Conservation (phyloP, 1,139 yeast species). For the Taphrina sp. region DNA sequence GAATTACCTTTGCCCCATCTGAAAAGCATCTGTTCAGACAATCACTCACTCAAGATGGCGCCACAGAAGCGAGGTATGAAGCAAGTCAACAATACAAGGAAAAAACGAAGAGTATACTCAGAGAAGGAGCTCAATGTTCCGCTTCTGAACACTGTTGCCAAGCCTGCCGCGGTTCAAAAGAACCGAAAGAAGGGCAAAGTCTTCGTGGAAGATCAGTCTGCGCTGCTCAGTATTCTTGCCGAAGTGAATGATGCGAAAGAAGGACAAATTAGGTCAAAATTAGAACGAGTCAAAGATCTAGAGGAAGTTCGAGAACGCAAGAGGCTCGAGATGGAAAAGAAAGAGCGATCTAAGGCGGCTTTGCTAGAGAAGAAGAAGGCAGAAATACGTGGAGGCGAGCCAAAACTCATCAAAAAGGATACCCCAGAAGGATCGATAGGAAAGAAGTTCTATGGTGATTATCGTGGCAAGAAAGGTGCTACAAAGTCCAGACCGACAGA, state of each 20-base stretch:
- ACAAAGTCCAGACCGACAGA: background rate
- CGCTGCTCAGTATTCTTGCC: constrained; percentile 20
- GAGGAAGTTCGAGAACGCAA: constrained; percentile 30
- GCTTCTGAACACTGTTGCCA: constrained; percentile 23
- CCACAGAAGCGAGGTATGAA: constrained; percentile 27
- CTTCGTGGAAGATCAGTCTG: constrained; percentile 25
- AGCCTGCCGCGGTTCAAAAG: constrained; percentile 22
- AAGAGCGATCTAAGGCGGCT: constrained; percentile 25
- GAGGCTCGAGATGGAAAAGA: constrained; percentile 21
- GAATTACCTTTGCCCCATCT: too few species aligned
- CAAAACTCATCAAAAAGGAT: background rate
- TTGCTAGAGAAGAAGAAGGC: constrained; percentile 20
- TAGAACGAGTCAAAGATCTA: constrained; percentile 30
- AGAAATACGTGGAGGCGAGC: constrained; percentile 2
- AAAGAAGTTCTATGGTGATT: constrained; percentile 17
- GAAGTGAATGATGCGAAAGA: constrained; percentile 31
- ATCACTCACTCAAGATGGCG: constrained; percentile 24
- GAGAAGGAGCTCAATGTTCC: constrained; percentile 26
- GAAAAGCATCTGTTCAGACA: too few species aligned
- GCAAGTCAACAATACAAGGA: constrained; percentile 18
- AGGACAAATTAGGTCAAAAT: constrained; percentile 24
- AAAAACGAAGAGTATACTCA: constrained; percentile 18
- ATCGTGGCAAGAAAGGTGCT: constrained; percentile 5
- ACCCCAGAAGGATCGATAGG: background rate
- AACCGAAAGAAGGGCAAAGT: constrained; percentile 30